Percentiles rank a stretch among this genome's conserved stretches.
These are phyloP conservation scores for Ophiognomonia clavigignenti-juglandacearum DNA, from an alignment of 2,329 filamentous ascomycete genomes.

Conservation along the genomic window DNA sequence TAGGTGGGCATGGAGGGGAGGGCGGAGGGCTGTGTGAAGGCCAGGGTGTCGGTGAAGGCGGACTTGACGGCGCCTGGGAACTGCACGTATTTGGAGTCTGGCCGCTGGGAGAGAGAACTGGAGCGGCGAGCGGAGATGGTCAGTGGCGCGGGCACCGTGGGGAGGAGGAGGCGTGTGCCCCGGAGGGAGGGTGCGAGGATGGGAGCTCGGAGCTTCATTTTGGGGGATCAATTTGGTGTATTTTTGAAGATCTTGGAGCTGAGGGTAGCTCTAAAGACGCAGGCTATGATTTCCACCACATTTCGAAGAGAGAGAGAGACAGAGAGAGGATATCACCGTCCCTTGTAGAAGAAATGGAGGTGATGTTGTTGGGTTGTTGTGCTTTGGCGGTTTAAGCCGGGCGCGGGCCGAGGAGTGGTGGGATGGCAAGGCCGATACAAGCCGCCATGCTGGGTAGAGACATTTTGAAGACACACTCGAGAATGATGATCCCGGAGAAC, in stretches of 20 bases:
- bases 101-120: conserved; percentile 51
- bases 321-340: too few species aligned
- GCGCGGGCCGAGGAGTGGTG: conserved; percentile 1
- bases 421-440: conserved; percentile 15
- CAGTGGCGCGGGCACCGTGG: conserved; percentile 12
- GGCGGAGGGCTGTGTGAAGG: conserved; percentile 69
- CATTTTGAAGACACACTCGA: background rate
- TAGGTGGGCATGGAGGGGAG: conserved; percentile 82
- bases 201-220: conserved; percentile 16
- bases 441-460: conserved; percentile 4
- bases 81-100: conserved; percentile 51
- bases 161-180: conserved; percentile 15
- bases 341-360: too few species aligned
- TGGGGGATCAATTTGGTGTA: background rate
- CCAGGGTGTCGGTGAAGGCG: conserved; percentile 77
- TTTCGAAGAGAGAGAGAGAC: too few species aligned
- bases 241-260: too few species aligned
- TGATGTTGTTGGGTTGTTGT: too few species aligned
- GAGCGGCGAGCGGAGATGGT: conserved; percentile 29
- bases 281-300: too few species aligned
- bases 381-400: too few species aligned
- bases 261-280: too few species aligned
- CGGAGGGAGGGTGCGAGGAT: conserved; percentile 9
- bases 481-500: background rate
- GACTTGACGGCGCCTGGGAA: conserved; percentile 96